phyloP scores from a whole-genome alignment of 2,329 filamentous ascomycete species.

The Alternaria rosae region DNA sequence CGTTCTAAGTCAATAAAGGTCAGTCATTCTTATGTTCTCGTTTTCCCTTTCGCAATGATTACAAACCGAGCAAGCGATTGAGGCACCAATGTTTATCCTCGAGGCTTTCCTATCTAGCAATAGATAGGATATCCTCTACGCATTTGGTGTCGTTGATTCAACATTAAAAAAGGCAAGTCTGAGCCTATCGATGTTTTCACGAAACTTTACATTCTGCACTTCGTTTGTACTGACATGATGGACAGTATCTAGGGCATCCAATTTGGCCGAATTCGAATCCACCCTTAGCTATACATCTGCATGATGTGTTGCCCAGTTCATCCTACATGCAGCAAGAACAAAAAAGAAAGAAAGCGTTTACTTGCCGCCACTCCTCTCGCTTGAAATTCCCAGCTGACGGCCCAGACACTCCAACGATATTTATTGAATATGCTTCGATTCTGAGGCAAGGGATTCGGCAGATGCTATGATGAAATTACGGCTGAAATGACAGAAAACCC shows the following conservation, averaged over 20 bases:
- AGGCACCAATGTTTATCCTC: conserved; percentile 36
- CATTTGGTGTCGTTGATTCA: conserved; percentile 33
- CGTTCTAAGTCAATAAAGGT: conserved; percentile 45
- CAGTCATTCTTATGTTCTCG: conserved; percentile 16
- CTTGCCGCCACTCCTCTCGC: not conserved
- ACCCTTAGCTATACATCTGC: not conserved
- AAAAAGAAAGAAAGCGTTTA: not conserved
- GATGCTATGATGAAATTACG: no score
- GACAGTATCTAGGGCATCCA: not conserved
- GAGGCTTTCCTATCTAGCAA: conserved; percentile 5
- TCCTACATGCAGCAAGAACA: not conserved
- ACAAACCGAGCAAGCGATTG: conserved; percentile 32
- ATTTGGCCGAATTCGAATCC: not conserved
- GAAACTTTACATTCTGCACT: not conserved
- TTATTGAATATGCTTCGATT: not conserved
- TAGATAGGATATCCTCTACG: conserved; percentile 6
- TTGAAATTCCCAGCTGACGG: no score
- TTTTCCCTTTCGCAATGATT: conserved; percentile 39
- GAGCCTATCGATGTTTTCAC: conserved; percentile 22
- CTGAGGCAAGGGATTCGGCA: no score
- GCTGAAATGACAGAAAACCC: no score
- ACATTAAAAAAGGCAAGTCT: conserved; percentile 46
- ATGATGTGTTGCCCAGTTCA: not conserved
- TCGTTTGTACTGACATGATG: not conserved
- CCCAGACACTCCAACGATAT: not conserved